Evolutionary conservation across 371 early-diverging fungal species (phyloP).

Genomic region (Ordospora pajunii): DNA sequence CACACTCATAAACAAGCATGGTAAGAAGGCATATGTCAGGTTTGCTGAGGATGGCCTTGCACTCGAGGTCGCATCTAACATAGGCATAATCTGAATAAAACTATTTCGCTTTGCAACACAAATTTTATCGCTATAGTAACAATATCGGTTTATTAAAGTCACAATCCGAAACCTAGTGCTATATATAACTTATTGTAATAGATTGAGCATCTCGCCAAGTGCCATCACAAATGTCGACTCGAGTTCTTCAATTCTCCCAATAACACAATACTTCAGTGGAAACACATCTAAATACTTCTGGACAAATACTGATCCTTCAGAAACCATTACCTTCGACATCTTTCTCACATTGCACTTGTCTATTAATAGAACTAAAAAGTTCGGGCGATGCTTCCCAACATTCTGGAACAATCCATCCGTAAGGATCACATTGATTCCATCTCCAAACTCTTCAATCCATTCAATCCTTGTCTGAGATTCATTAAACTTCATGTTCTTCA

Average conservation of each 20-base stretch:
- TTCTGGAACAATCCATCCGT: constrained; percentile 55
- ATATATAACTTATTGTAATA: not conserved
- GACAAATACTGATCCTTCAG: constrained; percentile 32
- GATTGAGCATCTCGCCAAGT: constrained; percentile 9
- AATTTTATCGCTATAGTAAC: not conserved
- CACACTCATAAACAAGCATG: constrained; percentile 78
- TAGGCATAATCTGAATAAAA: constrained; percentile 56
- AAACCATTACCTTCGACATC: constrained; percentile 40
- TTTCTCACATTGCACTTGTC: constrained; percentile 40
- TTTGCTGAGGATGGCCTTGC: constrained; percentile 87
- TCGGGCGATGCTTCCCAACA: constrained; percentile 9
- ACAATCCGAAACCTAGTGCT: too few species aligned
- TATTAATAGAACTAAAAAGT: constrained; percentile 47
- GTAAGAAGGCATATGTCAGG: constrained; percentile 97
- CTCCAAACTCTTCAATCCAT: constrained; percentile 42
- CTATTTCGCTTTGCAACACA: not conserved
- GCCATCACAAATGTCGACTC: constrained; percentile 42
- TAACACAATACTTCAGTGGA: constrained; percentile 39
- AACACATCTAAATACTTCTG: constrained; percentile 51
- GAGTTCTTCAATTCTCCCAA: constrained; percentile 42
- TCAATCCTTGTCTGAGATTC: constrained; percentile 42
- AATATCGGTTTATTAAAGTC: not conserved
- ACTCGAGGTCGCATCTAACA: constrained; percentile 87
- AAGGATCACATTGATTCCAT: constrained; percentile 52
- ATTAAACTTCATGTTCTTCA: constrained; percentile 34